Base-by-base conservation (phyloP, 768 basidiomycete species). In the Boletus rubropictus region DNA sequence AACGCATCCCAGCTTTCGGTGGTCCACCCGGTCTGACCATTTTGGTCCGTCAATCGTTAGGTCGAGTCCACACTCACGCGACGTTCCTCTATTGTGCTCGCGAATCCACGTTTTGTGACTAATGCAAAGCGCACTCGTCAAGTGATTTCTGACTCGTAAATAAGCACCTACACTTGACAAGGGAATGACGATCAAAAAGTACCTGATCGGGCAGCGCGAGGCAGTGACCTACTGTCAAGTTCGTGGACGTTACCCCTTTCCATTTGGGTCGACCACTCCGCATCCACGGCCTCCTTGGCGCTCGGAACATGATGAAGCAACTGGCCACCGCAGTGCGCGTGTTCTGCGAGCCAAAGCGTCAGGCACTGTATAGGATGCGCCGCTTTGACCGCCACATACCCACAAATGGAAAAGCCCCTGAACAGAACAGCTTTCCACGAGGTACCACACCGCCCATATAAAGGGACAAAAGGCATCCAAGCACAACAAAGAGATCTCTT, bases 401-500 rank as follows among this genome's bases (percentile, higher is more conserved):
- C 53, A 43, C 36, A 67, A 58, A 56, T 51, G 48, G 61, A 36
- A 51, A 38, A 2, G 21, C 61, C 58, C 60, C 60, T 61, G 60
- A 52, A 12, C 28, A n/a, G 35, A 46, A 45, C 37, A 50, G 47
- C 42, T 21, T 40, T 28, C 58, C 50, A 48, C 25, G 57, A 48
- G 50, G 42, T 8, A n/a, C 24, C 21, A 3, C 12, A 22, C 32
- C 11, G 15, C 20, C 17, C 20, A 22, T 51, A 62, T 56, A 66
- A 64, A 53, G 52, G 44, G 32, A 47, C 51, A 57, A 62, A 22
- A 47, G 52, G 51, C 36, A 38, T 42, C 49, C 55, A 54, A 45
- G 46, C 36, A 40, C 44, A 46, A 56, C 52, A 56, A 59, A 52
- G 29, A 35, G 24, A 28, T n/a, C 29, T 29, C 40, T 28, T 52